Evolutionary conservation across 2,329 filamentous ascomycete species (phyloP), one percentile per base, ranked within the genome.

Genomic region (Amphichorda felina): DNA sequence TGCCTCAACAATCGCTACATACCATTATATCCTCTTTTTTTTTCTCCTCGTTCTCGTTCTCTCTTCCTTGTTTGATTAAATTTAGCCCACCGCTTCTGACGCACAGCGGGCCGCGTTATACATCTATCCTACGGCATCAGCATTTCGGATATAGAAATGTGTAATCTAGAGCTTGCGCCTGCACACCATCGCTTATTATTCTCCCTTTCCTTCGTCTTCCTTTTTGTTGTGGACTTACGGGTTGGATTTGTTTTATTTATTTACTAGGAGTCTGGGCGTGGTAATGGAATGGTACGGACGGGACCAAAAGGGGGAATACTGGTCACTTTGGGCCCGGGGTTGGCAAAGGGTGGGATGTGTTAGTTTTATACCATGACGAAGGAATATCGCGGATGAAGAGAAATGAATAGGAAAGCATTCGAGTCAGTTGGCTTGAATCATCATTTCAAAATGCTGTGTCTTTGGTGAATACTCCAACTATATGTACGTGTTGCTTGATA

Each of bases 1-100:
- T 32, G 30, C 30, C 30, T 16, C 30, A 32, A 11, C 30, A 32
- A 17, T 32, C 30, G 30, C 30, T 32, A 17, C 36, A 28, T 25
- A 33, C n/a, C 27, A 16, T n/a, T n/a, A 29, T 22, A 13, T 29
- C n/a, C 15, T 28, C 26, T 21, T 14, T 33, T 30, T 24, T 33
- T 24, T 22, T 19, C 14, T 26, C n/a, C n/a, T n/a, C n/a, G n/a
- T n/a, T n/a, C 33, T 17, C 9, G 4, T 36, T 36, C 21, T 29
- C 10, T 30, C n/a, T 30, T 16, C 21, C 8, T 18, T 35, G 8
- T 25, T 15, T 24, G 11, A 16, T 30, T 30, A 16, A 8, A 30
- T 30, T 11, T 30, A 33, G 21, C 18, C 31, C 24, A 13, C 24
- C 31, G 31, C 18, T 33, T 32, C 18, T 9, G 21, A 25, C 18